Percentiles rank a stretch among this genome's conserved stretches.
These are phyloP conservation scores for Talaromyces sp. DNA, from an alignment of 2,329 filamentous ascomycete species.

Conservation along the genomic window DNA sequence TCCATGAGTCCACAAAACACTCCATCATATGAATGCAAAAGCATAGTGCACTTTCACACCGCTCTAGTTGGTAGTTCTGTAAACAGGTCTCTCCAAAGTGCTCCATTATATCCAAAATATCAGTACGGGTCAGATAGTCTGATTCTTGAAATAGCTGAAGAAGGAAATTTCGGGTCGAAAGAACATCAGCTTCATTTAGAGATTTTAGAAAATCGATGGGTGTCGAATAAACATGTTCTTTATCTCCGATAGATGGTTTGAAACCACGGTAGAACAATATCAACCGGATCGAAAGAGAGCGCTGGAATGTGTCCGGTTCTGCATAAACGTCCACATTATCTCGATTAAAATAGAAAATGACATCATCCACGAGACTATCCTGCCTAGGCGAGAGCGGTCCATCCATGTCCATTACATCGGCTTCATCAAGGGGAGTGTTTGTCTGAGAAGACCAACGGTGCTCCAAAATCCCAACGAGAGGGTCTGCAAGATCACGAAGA, in stretches of 20 bases:
- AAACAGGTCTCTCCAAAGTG: conserved; percentile 47
- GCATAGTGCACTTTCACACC: conserved; percentile 68
- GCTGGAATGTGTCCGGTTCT: conserved; percentile 32
- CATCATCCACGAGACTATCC: conserved; percentile 19
- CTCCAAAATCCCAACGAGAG: conserved; percentile 29
- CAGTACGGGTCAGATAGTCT: conserved; percentile 26
- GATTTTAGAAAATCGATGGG: conserved; percentile 34
- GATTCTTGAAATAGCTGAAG: conserved; percentile 27
- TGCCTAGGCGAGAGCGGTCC: conserved; percentile 27
- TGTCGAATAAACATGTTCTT: conserved; percentile 2
- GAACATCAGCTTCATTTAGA: conserved; percentile 33
- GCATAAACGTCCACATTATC: conserved; percentile 26
- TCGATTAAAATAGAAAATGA: conserved; percentile 27
- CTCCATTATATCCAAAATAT: conserved; percentile 43
- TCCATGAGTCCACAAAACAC: conserved; percentile 62
- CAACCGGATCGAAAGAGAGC: conserved; percentile 31
- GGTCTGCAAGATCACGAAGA: conserved; percentile 22
- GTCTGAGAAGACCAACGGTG: conserved; percentile 20
- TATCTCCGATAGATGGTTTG: neutral
- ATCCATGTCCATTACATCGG: conserved; percentile 43
- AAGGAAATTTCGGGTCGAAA: conserved; percentile 29
- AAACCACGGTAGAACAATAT: conserved; percentile 22
- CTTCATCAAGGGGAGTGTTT: conserved; percentile 11
- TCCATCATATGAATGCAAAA: conserved; percentile 65
- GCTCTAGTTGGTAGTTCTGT: conserved; percentile 57